Base-by-base conservation (phyloP, 257 asterid species). In the Nicotiana tabacum region DNA sequence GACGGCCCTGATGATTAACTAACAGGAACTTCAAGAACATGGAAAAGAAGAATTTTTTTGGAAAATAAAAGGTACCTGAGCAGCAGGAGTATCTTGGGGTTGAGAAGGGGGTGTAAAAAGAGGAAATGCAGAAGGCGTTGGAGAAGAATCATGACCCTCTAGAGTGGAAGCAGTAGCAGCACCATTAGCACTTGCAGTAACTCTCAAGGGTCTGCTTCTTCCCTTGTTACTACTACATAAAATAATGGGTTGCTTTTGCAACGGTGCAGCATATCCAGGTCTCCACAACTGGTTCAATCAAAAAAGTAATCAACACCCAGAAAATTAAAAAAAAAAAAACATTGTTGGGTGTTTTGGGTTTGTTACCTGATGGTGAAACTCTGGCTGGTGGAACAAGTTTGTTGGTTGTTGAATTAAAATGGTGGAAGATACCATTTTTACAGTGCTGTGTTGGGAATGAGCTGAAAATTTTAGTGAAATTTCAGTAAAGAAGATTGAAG, bases 1-100 rank as follows among this genome's bases (percentile, higher is more conserved):
- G 12, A 3, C 2, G 6, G 43, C 43, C 43, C 43, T 37, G 43
- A 37, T 5, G 79, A 48, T 3, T 24, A 18, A 72, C 61, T 46
- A 46, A 46, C 39, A 21, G 48, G 61, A 74, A 46, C 12, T 72
- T 72, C 21, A 72, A 72, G 79, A 72, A 72, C 39, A 72, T 74
- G 80, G 13, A 76, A 74, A 15, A 29, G 64, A 29, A 51, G 43
- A 37, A 24, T 48, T 24, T 15, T 74, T 43, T 43, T 5, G 51
- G 60, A 6, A 3, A 48, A 85, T 48, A 33, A 51, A 81, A 56
- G 35, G 55, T 80, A 94, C 99, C 93, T 90, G 85, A 82, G 98
- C 90, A 88, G 95, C 94, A 79, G 97, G 91, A 46, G 97, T 87
- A 27, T 88, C 83, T 61, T 83, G 80, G 70, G 89, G 85, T 58